Percentiles rank a stretch among this genome's conserved stretches.
Conservation (phyloP, 139 green algal genomes). For the Chlorella sp. region DNA sequence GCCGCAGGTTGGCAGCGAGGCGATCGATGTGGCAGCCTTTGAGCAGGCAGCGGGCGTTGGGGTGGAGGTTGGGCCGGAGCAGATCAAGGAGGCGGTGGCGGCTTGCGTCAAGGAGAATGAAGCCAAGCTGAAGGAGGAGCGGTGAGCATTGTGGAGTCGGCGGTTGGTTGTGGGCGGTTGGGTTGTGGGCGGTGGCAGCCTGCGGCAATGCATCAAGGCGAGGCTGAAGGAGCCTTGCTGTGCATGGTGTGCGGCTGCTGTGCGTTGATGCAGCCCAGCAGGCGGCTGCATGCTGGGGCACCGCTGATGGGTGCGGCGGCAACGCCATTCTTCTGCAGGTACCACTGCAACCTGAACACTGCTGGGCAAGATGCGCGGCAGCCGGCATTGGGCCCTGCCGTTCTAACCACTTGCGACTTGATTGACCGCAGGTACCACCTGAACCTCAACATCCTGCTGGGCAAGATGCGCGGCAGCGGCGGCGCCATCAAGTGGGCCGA, state of each 20-base stretch:
- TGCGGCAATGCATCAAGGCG: neutral
- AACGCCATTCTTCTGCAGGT: conserved; percentile 46
- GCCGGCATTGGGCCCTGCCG: too few species aligned
- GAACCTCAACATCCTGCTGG: conserved; percentile 79
- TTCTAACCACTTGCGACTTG: too few species aligned
- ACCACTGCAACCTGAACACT: conserved; percentile 79
- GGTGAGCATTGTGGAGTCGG: conserved; percentile 48
- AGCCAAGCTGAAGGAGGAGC: conserved; percentile 68
- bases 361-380: conserved; percentile 65
- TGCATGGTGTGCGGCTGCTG: too few species aligned
- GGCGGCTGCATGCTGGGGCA: too few species aligned
- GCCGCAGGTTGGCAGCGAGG: conserved; percentile 34
- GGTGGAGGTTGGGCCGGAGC: conserved; percentile 75
- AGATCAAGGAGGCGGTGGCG: conserved; percentile 72
- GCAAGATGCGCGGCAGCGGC: conserved; percentile 51
- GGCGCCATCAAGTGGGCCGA: conserved; percentile 84
- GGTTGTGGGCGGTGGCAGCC: neutral
- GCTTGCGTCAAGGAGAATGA: conserved; percentile 58
- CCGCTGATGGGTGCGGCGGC: too few species aligned
- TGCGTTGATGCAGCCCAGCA: too few species aligned
- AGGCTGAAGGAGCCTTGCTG: neutral
- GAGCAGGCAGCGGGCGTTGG: conserved; percentile 83
- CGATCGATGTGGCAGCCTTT: conserved; percentile 60
- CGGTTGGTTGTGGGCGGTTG: neutral
- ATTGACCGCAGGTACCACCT: conserved; percentile 66